A percentile compares a stretch with the other conserved stretches of the same genome.
Conservation (phyloP, 768 basidiomycete species). For the Panellus pusillus region DNA sequence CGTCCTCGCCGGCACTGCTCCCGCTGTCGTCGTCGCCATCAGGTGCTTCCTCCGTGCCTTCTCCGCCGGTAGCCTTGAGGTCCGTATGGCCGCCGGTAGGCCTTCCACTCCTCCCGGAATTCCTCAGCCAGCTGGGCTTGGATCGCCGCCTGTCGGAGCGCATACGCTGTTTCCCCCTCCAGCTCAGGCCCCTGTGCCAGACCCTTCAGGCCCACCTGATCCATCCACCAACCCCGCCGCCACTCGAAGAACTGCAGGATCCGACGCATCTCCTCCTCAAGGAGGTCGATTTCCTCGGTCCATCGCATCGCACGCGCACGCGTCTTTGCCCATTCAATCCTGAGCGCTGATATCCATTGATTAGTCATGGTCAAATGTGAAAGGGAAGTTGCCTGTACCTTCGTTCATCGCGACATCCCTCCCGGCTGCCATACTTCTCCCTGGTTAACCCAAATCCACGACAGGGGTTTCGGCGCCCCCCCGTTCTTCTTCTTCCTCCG, state of each 20-base stretch:
- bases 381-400: background rate
- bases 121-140: background rate
- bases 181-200: constrained; percentile 1
- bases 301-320: constrained; percentile 3
- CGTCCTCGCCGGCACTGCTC: too few species aligned
- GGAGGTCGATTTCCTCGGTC: constrained; percentile 13
- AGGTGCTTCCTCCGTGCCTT: too few species aligned
- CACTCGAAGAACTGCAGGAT: constrained; percentile 9
- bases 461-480: background rate
- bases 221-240: constrained; percentile 11
- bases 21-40: too few species aligned
- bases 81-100: background rate
- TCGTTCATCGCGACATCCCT: constrained; percentile 1
- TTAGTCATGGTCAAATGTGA: background rate
- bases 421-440: background rate
- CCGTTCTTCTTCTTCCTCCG: background rate
- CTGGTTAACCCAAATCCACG: constrained; percentile 1
- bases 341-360: background rate
- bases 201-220: background rate
- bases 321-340: constrained; percentile 9
- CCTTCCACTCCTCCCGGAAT: background rate
- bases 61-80: too few species aligned
- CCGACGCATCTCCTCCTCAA: constrained; percentile 18
- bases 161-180: constrained; percentile 13
- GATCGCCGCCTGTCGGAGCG: constrained; percentile 6